Evolutionary conservation across 768 basidiomycete species (phyloP).

Genomic region (Lactarius vividus): DNA sequence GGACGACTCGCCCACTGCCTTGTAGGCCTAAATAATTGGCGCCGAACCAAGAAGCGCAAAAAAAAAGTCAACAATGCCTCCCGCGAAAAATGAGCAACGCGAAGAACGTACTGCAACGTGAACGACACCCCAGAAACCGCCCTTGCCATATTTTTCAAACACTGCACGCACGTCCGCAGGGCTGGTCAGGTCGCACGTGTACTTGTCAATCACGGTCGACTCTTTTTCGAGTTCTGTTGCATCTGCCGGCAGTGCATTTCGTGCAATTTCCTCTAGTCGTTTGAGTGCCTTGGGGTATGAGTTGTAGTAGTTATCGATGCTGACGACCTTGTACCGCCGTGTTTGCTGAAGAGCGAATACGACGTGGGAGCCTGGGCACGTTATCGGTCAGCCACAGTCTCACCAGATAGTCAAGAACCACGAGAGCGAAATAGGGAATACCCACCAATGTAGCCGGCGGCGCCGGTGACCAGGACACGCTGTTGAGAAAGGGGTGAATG

Average conservation of each 20-base stretch:
- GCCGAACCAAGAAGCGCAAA: neutral
- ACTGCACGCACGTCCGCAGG: slow-evolving; percentile 68
- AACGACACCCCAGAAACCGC: slow-evolving; percentile 94
- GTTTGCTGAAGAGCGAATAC: slow-evolving; percentile 84
- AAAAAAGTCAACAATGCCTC: neutral
- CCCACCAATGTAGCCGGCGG: slow-evolving; percentile 87
- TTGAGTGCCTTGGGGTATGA: slow-evolving; percentile 73
- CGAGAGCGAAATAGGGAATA: slow-evolving; percentile 5
- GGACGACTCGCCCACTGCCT: slow-evolving; percentile 95
- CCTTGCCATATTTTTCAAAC: slow-evolving; percentile 82
- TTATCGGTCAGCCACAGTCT: slow-evolving; percentile 18
- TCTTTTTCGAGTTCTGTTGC: slow-evolving; percentile 67
- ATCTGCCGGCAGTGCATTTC: slow-evolving; percentile 62
- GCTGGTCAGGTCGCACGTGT: slow-evolving; percentile 72
- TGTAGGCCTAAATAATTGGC: slow-evolving; percentile 66
- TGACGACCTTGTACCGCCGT: slow-evolving; percentile 86
- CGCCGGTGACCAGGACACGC: slow-evolving; percentile 73
- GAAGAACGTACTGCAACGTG: slow-evolving; percentile 79
- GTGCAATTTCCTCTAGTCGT: slow-evolving; percentile 78
- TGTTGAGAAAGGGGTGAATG: slow-evolving; percentile 31
- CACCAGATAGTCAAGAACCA: slow-evolving; percentile 20
- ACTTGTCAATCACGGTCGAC: slow-evolving; percentile 67
- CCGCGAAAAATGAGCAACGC: neutral
- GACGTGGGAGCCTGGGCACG: slow-evolving; percentile 80
- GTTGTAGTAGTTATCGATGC: slow-evolving; percentile 95